Evolutionary conservation across 2,329 filamentous ascomycete genomes (phyloP), one percentile per base, ranked within the genome.

Genomic region (Xylogone sp.): DNA sequence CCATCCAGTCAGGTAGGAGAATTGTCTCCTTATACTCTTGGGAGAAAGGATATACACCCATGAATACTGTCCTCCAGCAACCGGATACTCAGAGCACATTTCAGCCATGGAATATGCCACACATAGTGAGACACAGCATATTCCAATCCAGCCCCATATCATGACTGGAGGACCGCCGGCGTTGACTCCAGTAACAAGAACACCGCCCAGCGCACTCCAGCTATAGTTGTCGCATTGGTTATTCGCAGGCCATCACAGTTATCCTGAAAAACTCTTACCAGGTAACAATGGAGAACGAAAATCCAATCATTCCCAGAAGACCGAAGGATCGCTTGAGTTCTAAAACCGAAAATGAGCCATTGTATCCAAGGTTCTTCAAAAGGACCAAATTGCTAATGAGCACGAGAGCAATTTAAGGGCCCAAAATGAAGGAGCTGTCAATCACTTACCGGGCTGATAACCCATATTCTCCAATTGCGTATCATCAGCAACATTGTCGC

Each of bases 71-170:
- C 80, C 76, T 27, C 79, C 76, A 8, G 78, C 78, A 20, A 81
- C 71, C 0, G 79, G 79, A 56, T 77, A 82, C 55, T 75, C 76
- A 22, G 73, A 75, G 53, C 78, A 81, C 70, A 78, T 82, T 59
- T 83, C 79, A 19, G 79, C 79, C 73, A 83, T 79, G 1, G 76
- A 76, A 53, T 81, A 78, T 10, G 77, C 79, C 5, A 83, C 78
- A 7, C 74, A 70, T 12, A 83, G 63, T 1, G 76, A 74, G 19
- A 76, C 67, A 9, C 75, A 46, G 53, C 75, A 78, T 21, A 82
- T 74, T 3, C 71, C 77, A 20, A 82, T 62, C 73, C 77, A 83
- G 42, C 75, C 74, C 67, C 76, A 83, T 6, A 83, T 71, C 75
- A 83, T 82, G 42, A 82, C 77, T 0, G 79, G 77, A 3, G 79